A percentile compares a stretch with the other conserved stretches of the same genome.
phyloP scores from a whole-genome alignment of 2,329 filamentous ascomycete genomes.

The Rasamsonia emersonii region DNA sequence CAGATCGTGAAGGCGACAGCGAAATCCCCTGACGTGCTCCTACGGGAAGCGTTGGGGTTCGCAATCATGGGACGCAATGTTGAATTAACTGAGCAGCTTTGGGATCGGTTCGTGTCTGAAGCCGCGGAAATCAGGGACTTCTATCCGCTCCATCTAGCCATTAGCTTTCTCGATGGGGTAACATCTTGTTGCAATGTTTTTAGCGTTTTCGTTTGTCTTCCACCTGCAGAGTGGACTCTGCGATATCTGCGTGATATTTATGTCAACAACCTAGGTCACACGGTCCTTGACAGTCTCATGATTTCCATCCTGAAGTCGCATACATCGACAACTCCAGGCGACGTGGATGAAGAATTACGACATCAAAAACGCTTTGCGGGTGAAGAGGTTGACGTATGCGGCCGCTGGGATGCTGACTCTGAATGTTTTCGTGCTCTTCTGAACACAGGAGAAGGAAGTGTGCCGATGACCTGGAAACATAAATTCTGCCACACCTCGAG shows the following conservation, averaged over 20 bases:
- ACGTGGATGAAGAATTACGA: constrained; percentile 20
- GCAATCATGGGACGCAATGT: constrained; percentile 18
- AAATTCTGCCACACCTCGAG: constrained; percentile 37
- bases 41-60: constrained; percentile 19
- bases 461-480: constrained; percentile 35
- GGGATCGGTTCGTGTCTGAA: constrained; percentile 3
- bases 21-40: constrained; percentile 13
- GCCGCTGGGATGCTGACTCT: constrained; percentile 37
- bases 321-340: constrained; percentile 17
- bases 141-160: constrained; percentile 29
- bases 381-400: constrained; percentile 36
- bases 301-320: constrained; percentile 30
- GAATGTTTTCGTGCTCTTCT: constrained; percentile 23
- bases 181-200: constrained; percentile 25
- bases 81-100: constrained; percentile 7
- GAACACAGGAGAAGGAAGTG: constrained; percentile 14
- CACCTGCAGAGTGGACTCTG: neutral
- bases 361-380: constrained; percentile 22
- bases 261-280: constrained; percentile 25
- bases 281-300: constrained; percentile 33
- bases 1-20: constrained; percentile 15
- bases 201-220: neutral
- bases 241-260: constrained; percentile 6
- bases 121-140: constrained; percentile 13
- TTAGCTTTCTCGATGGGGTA: constrained; percentile 28